These are phyloP conservation scores for Pyrenochaeta sp. DNA, from an alignment of 2,329 filamentous ascomycete species.

Conservation along the genomic window DNA sequence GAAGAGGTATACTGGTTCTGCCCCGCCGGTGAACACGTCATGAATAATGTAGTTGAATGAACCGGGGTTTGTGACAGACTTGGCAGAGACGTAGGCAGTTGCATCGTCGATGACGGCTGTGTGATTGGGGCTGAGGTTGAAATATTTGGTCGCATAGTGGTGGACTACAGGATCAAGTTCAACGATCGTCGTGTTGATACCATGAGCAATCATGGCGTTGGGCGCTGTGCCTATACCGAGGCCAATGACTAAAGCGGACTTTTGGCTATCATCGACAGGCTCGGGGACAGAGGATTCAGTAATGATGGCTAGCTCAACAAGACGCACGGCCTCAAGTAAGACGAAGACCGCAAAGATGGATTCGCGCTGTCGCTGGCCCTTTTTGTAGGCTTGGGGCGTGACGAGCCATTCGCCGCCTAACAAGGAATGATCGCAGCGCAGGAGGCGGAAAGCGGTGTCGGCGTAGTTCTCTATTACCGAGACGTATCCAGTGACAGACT, in stretches of 20 bases:
- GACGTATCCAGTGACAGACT: slow-evolving; percentile 90
- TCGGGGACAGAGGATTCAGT: slow-evolving; percentile 5
- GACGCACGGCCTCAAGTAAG: slow-evolving; percentile 89
- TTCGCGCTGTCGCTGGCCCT: slow-evolving; percentile 70
- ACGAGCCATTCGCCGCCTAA: slow-evolving; percentile 90
- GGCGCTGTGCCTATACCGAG: slow-evolving; percentile 93
- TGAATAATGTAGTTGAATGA: slow-evolving; percentile 93
- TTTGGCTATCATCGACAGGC: slow-evolving; percentile 67
- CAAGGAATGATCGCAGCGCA: slow-evolving; percentile 94
- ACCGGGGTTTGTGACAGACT: slow-evolving; percentile 55
- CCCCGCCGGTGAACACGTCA: slow-evolving; percentile 96
- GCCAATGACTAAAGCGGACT: slow-evolving; percentile 85
- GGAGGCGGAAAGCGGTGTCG: slow-evolving; percentile 74
- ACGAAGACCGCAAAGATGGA: slow-evolving; percentile 96
- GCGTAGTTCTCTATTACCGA: slow-evolving; percentile 80
- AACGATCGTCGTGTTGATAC: slow-evolving; percentile 90
- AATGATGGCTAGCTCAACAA: slow-evolving; percentile 65
- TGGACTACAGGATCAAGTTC: slow-evolving; percentile 94
- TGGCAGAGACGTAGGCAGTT: slow-evolving; percentile 67
- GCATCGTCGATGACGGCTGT: slow-evolving; percentile 85
- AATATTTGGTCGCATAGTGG: slow-evolving; percentile 83
- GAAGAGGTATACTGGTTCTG: slow-evolving; percentile 88
- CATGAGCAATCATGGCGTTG: slow-evolving; percentile 83
- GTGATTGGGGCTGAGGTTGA: slow-evolving; percentile 79
- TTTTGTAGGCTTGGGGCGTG: slow-evolving; percentile 51